Evolutionary conservation across 2,329 filamentous ascomycete species (phyloP).

Genomic region (Emmonsiellopsis sp.): DNA sequence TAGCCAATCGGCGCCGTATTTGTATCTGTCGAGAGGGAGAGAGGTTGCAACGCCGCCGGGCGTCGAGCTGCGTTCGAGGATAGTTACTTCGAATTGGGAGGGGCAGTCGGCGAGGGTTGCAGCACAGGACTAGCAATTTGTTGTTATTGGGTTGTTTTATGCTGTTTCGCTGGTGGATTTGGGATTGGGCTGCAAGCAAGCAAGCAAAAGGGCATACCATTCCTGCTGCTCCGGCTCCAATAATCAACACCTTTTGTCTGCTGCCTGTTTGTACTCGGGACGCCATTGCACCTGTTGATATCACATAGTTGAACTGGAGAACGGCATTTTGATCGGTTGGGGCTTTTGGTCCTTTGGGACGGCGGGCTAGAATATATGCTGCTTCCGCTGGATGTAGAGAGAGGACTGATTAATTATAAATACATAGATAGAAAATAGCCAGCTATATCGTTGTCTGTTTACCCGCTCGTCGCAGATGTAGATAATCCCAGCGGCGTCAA

Average conservation of each 20-base stretch:
- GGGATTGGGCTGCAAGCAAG: background rate
- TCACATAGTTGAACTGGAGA: background rate
- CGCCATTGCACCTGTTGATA: background rate
- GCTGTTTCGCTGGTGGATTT: too few relatives aligned
- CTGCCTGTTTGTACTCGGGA: conserved; percentile 13
- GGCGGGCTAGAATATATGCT: too few relatives aligned
- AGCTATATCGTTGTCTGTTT: too few relatives aligned
- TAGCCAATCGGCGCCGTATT: conserved; percentile 50
- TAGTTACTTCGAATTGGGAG: conserved; percentile 55
- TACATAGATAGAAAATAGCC: too few relatives aligned
- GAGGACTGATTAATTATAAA: too few relatives aligned
- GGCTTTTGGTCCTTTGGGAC: too few relatives aligned
- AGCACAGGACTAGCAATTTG: conserved; percentile 47
- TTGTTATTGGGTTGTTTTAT: background rate
- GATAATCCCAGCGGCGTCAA: too few relatives aligned
- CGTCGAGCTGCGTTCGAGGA: conserved; percentile 51
- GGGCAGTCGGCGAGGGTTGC: conserved; percentile 58
- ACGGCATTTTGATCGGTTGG: too few relatives aligned
- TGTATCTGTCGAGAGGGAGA: conserved; percentile 46
- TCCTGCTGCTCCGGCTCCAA: conserved; percentile 56
- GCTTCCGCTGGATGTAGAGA: too few relatives aligned
- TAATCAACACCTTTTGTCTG: conserved; percentile 47
- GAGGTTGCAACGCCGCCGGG: conserved; percentile 55
- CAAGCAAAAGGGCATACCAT: conserved; percentile 34
- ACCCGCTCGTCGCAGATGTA: too few relatives aligned